Evolutionary conservation across 345 rosid species (phyloP), one percentile per base, ranked within the genome.

Genomic region (Mallotus nudiflorus): DNA sequence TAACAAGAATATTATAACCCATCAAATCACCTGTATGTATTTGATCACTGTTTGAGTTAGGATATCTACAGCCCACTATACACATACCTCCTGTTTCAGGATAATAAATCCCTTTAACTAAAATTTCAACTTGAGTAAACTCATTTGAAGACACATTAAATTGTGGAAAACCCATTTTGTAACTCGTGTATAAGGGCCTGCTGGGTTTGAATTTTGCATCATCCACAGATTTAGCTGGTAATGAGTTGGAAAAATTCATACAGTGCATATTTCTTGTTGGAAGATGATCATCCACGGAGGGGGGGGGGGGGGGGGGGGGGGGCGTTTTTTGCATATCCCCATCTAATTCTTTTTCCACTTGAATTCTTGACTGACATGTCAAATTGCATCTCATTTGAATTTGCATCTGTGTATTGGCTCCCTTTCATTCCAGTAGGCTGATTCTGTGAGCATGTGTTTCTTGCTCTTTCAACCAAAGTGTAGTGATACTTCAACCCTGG

Each of bases 401-500:
- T 37, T 6, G 63, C 76, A 58, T 69, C 68, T 29, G 83, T 80
- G 40, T 68, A 73, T 39, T 24, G 67, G 48, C 31, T 50, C 20
- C n/a, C 49, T 35, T 42, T 40, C 5, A 37, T 56, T 16, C 11
- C 13, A 24, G 8, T 3, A 1, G 45, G 67, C 62, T 60, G 33
- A 56, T 55, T 27, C 50, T 29, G 20, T 42, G 31, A 0, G 66
- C 75, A 76, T 5, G 56, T 45, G 9, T 25, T 61, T 27, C 9
- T 65, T 6, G 62, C 75, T 67, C 33, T 65, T 2, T 68, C 70
- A 29, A 54, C 62, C n/a, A 66, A 31, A 12, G 80, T 76, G 14
- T 73, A 80, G 14, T 60, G 13, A 14, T 80, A 80, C 70, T 73
- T 53, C 52, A 72, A 54, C 20, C 83, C 80, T 31, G 66, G 72